Evolutionary conservation across 2,329 filamentous ascomycete genomes (phyloP), one percentile per base, ranked within the genome.

Genomic region (Juglanconis juglandina): DNA sequence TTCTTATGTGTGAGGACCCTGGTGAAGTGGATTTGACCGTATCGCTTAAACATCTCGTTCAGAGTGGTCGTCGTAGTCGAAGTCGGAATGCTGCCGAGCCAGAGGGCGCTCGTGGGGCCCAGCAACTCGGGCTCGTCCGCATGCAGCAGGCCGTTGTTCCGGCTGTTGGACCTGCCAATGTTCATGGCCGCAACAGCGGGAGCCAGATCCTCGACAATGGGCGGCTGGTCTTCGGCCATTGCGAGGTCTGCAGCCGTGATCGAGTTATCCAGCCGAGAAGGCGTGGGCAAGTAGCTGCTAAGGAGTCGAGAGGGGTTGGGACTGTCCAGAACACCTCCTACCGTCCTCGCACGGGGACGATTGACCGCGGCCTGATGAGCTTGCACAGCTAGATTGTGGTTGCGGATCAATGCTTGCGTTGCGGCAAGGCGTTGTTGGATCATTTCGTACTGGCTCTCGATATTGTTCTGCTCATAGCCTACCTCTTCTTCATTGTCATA

Each of bases 1-100:
- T 96, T 98, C 82, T 99, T 99, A 80, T 99, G 92, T 0, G 95
- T 98, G 63, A 99, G 81, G 4, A 99, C 95, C 65, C 95, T 86
- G 34, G 92, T 94, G 3, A 94, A 97, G 66, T 95, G 83, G 64
- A 99, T 96, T 3, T 89, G 84, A 9, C 95, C 95, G 67, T 95
- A 96, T n/a, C 88, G 84, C 73, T 91, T 91, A 78, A 99, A 99
- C 77, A 98, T 96, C 66, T 96, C 92, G 60, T 92, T 92, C 63
- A 99, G 78, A 0, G 95, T 98, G 1, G 94, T 96, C 10, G 95
- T 93, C 0, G 95, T 99, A 2, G 95, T 99, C 2, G 95, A 98
- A 4, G 94, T 93, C 11, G 95, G 95, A 61, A 99, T 97, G 74
- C 94, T 97, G 58, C 95, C 95, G 54, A 99, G 90, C 95, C 95